These are phyloP conservation scores for Colletotrichum cordylinicola DNA, from an alignment of 2,329 filamentous ascomycete genomes.

Conservation along the genomic window DNA sequence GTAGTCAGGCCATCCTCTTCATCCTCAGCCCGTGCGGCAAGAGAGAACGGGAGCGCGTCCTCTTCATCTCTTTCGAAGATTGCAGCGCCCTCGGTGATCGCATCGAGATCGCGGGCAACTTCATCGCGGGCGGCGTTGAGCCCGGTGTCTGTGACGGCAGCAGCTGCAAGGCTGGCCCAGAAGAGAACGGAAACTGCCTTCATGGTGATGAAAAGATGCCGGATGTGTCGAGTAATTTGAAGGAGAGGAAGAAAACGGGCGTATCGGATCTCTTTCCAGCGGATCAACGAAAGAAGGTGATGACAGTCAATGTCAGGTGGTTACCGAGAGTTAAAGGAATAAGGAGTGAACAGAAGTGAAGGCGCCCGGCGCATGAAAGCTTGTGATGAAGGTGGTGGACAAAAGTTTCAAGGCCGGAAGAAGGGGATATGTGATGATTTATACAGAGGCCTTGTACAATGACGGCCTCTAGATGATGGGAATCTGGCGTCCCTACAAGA, in stretches of 20 bases:
- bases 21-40: background rate
- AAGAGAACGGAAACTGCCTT: slow-evolving; percentile 9
- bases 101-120: background rate
- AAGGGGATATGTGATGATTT: background rate
- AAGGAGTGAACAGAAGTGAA: background rate
- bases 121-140: background rate
- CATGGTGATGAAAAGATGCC: background rate
- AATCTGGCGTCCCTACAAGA: background rate
- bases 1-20: background rate
- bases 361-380: background rate
- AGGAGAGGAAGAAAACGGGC: background rate
- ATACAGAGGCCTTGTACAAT: background rate
- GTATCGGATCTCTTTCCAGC: background rate
- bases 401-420: background rate
- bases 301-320: background rate
- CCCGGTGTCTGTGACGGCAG: background rate
- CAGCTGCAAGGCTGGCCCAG: slow-evolving; percentile 1
- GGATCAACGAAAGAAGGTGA: background rate
- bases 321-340: background rate
- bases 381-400: background rate
- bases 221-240: background rate
- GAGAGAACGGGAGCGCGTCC: background rate
- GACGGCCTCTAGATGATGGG: background rate
- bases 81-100: background rate
- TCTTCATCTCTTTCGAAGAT: slow-evolving; percentile 6